phyloP scores from a whole-genome alignment of 257 asterid genomes.

The Cruciata laevipes region DNA sequence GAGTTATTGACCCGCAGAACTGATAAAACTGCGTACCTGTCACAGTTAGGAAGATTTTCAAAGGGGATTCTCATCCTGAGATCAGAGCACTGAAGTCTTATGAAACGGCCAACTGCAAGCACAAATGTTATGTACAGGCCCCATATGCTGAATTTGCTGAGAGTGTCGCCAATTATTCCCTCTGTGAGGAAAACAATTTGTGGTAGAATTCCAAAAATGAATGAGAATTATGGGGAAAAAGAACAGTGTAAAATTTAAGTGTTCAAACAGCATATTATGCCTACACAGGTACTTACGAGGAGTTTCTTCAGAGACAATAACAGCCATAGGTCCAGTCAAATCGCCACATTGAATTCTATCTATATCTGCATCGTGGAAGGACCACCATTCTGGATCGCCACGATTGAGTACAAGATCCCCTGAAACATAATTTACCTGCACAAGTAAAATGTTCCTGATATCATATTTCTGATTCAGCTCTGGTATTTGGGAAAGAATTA shows the following conservation, averaged over 20 bases:
- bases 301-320: slow-evolving; percentile 92
- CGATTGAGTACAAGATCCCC: slow-evolving; percentile 57
- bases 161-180: slow-evolving; percentile 95
- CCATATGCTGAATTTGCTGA: slow-evolving; percentile 98
- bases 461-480: neutral
- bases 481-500: neutral
- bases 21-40: slow-evolving; percentile 49
- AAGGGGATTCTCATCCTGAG: slow-evolving; percentile 93
- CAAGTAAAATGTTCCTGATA: neutral
- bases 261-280: neutral
- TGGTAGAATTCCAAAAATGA: neutral
- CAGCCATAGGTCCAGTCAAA: slow-evolving; percentile 84
- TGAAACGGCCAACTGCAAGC: slow-evolving; percentile 95
- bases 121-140: slow-evolving; percentile 96
- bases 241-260: no score
- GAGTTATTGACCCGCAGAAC: neutral
- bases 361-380: slow-evolving; percentile 62
- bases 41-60: slow-evolving; percentile 94
- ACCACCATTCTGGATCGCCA: slow-evolving; percentile 77
- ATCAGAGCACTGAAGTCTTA: slow-evolving; percentile 91
- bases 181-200: slow-evolving; percentile 31
- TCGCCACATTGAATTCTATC: slow-evolving; percentile 54
- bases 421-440: slow-evolving; percentile 10
- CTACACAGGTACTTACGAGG: slow-evolving; percentile 60
- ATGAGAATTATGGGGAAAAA: neutral